Conservation (phyloP, 441 rosid species). For the Gossypium schwendimanii region DNA sequence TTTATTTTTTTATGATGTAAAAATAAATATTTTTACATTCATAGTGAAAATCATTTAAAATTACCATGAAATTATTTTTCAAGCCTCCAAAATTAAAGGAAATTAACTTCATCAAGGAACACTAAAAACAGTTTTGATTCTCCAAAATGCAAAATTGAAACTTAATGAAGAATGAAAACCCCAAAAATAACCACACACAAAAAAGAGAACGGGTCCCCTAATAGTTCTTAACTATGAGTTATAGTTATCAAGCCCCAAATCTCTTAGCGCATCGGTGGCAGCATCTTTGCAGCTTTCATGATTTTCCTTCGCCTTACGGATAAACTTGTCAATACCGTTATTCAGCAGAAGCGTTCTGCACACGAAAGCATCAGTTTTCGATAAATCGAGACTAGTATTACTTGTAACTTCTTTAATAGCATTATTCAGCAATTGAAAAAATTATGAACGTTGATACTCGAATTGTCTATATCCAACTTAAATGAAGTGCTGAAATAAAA, state of each 20-base stretch:
- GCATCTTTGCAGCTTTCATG: slow-evolving; percentile 65
- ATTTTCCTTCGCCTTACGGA: slow-evolving; percentile 67
- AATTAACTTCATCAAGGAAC: neutral
- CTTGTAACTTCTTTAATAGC: too few relatives aligned
- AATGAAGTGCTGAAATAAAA: neutral
- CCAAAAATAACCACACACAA: neutral
- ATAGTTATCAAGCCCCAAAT: slow-evolving; percentile 79
- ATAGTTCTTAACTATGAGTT: slow-evolving; percentile 31
- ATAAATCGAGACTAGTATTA: neutral
- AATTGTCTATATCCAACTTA: neutral
- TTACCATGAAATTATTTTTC: too few relatives aligned
- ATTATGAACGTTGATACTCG: neutral
- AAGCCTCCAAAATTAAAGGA: neutral
- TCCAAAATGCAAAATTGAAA: neutral
- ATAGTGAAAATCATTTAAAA: too few relatives aligned
- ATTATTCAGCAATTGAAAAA: neutral
- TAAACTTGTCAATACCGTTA: slow-evolving; percentile 61
- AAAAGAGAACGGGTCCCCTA: neutral
- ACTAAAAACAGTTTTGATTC: neutral
- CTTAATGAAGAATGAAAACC: neutral
- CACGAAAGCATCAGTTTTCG: neutral
- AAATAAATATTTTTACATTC: too few relatives aligned
- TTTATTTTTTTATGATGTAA: too few relatives aligned
- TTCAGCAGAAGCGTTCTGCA: slow-evolving; percentile 60
- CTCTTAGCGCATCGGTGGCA: slow-evolving; percentile 88